Evolutionary conservation across 2,329 filamentous ascomycete species (phyloP).

Genomic region (Aspergillus amoenus): DNA sequence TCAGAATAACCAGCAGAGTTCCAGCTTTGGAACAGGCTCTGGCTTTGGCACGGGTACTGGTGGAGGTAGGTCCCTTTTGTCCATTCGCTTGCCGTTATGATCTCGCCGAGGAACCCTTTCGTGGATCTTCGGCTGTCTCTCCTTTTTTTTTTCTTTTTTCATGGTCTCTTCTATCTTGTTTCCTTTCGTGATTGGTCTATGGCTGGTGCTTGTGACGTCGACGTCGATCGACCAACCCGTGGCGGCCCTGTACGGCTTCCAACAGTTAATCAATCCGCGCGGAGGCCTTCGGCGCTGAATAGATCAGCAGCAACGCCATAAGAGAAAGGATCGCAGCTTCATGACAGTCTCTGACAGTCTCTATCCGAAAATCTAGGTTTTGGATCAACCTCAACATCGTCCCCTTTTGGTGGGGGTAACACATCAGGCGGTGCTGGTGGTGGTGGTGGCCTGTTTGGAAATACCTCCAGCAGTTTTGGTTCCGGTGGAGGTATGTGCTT

Average conservation of each 20-base stretch:
- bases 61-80: slow-evolving; percentile 38
- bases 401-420: slow-evolving; percentile 37
- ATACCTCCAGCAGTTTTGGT: slow-evolving; percentile 40
- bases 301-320: slow-evolving; percentile 25
- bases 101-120: neutral
- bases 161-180: neutral
- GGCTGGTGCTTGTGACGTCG: slow-evolving; percentile 32
- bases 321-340: slow-evolving; percentile 33
- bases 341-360: slow-evolving; percentile 41
- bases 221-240: slow-evolving; percentile 25
- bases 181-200: slow-evolving; percentile 14
- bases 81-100: neutral
- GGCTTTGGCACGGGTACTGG: slow-evolving; percentile 34
- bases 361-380: slow-evolving; percentile 40
- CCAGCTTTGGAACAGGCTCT: slow-evolving; percentile 40
- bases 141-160: slow-evolving; percentile 4
- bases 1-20: slow-evolving; percentile 53
- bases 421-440: slow-evolving; percentile 31
- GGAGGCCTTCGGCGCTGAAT: slow-evolving; percentile 28
- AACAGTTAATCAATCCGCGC: slow-evolving; percentile 17
- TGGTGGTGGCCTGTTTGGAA: slow-evolving; percentile 37
- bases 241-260: slow-evolving; percentile 24
- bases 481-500: slow-evolving; percentile 44
- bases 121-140: neutral
- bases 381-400: slow-evolving; percentile 39